A percentile compares a stretch with the other conserved stretches of the same genome.
These are phyloP conservation scores for Kingdonia uniflora DNA, from an alignment of 164 flowering plant species.

Conservation along the genomic window DNA sequence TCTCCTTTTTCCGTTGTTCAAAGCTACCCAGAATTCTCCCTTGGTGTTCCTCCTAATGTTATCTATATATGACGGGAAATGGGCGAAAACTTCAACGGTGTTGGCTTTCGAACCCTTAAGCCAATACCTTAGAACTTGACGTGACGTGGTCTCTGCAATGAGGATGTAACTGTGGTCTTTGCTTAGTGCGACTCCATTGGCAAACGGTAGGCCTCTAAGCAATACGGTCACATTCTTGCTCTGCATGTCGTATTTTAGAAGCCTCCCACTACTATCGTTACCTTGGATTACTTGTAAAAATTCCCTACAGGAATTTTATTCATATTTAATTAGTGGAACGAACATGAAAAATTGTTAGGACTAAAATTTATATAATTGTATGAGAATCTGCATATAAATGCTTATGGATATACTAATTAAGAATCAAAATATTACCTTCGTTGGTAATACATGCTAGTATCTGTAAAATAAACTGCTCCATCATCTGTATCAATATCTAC, in stretches of 20 bases:
- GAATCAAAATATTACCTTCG: conserved; percentile 5
- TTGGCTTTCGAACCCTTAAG: conserved; percentile 12
- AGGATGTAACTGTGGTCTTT: conserved; percentile 16
- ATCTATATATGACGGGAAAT: conserved; percentile 8
- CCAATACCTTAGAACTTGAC: conserved; percentile 12
- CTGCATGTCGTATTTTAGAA: conserved; percentile 17
- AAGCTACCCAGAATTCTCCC: conserved; percentile 12
- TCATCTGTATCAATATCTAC: conserved; percentile 11
- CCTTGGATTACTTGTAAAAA: not conserved
- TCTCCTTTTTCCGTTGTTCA: not conserved
- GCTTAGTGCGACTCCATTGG: conserved; percentile 25
- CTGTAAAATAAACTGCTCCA: conserved; percentile 20
- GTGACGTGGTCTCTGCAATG: conserved; percentile 9
- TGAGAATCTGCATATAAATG: no score
- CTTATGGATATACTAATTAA: no score
- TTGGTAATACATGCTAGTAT: conserved; percentile 14
- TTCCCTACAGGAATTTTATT: not conserved
- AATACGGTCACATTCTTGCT: conserved; percentile 17
- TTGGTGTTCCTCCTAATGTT: conserved; percentile 5
- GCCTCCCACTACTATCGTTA: conserved; percentile 23
- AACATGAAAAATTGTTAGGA: no score
- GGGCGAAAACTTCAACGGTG: conserved; percentile 11
- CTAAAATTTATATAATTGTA: no score
- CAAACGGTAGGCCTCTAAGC: conserved; percentile 13
- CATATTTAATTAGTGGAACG: no score